phyloP scores from a whole-genome alignment of 768 basidiomycete genomes.

The Psilocybe sp. region DNA sequence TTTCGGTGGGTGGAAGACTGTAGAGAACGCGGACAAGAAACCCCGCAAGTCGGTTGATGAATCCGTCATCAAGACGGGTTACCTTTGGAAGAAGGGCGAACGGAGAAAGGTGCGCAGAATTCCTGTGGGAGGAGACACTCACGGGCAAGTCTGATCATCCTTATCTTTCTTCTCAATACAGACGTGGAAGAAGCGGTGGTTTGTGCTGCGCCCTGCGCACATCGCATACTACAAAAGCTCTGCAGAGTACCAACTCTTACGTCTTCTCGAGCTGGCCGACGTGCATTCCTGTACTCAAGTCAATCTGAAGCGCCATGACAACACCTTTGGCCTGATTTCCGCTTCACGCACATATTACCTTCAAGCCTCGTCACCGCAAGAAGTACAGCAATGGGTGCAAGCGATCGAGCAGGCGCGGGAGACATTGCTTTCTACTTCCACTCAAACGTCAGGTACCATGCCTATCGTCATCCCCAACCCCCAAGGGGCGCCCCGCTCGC shows the following conservation, averaged over 20 bases:
- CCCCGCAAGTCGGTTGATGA: slow-evolving; percentile 56
- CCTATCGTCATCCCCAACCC: slow-evolving; percentile 52
- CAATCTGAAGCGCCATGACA: slow-evolving; percentile 81
- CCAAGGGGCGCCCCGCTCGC: slow-evolving; percentile 23
- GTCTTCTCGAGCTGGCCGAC: slow-evolving; percentile 81
- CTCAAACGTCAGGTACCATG: slow-evolving; percentile 48
- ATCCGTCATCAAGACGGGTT: slow-evolving; percentile 84
- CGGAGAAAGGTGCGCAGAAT: slow-evolving; percentile 76
- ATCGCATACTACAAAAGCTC: slow-evolving; percentile 96
- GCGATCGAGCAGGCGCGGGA: slow-evolving; percentile 78
- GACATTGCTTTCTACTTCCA: slow-evolving; percentile 58
- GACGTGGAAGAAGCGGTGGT: slow-evolving; percentile 99
- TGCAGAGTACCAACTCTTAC: slow-evolving; percentile 90
- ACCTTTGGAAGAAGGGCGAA: slow-evolving; percentile 97
- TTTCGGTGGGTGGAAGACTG: slow-evolving; percentile 62
- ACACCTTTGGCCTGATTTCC: slow-evolving; percentile 91
- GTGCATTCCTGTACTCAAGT: slow-evolving; percentile 90
- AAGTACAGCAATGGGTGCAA: slow-evolving; percentile 79
- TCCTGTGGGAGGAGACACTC: neutral
- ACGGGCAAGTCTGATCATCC: neutral
- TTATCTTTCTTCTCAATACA: slow-evolving; percentile 25
- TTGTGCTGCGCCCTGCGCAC: slow-evolving; percentile 88
- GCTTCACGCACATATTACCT: slow-evolving; percentile 89
- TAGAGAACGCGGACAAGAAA: slow-evolving; percentile 38
- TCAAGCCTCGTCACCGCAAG: slow-evolving; percentile 68